Base-by-base conservation (phyloP, 2,329 filamentous ascomycete species). In the Xylariaceae sp. region DNA sequence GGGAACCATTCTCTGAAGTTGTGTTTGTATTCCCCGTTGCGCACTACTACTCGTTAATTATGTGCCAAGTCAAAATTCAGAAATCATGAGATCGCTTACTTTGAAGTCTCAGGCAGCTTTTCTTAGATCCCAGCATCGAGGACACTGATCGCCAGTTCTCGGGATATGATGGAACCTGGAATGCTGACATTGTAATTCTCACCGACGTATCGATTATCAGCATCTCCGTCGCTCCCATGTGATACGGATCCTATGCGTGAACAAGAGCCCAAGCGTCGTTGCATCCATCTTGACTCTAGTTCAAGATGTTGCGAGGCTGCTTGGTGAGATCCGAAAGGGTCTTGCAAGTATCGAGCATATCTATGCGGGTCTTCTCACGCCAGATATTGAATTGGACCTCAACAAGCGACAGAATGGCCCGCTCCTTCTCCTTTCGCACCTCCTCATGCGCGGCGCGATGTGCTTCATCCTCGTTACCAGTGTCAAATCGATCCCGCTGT, bases 261-360 rank as follows among this genome's bases (percentile, higher is more conserved):
- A 42, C 40, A 6, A 19, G 40, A 42, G 12, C 40, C 19, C 18
- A 1, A 31, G 31, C 19, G 19, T n/a, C 5, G 6, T n/a, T 3
- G 6, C 9, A 28, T n/a, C 42, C 22, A 31, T 31, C 17, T n/a
- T 5, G 31, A 22, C 4, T 5, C 17, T 28, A 4, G 41, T 17
- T 22, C 11, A 10, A 39, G 36, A 13, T 5, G 36, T 39, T 17
- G 36, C 13, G 11, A 39, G 13, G 36, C 11, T 11, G 13, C 5
- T 13, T n/a, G 13, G 33, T 49, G 16, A 36, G 31, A 45, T 33
- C 39, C 28, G 50, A 13, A 9, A 54, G 19, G n/a, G 18, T 28
- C n/a, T 22, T 38, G 7, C 53, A 39, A 28, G n/a, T 14, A 6
- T 45, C 19, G 13, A 56, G 51, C 13, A 54, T 48, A 33, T 50